Evolutionary conservation across 2,329 filamentous ascomycete genomes (phyloP).

Genomic region (Alternaria panax): DNA sequence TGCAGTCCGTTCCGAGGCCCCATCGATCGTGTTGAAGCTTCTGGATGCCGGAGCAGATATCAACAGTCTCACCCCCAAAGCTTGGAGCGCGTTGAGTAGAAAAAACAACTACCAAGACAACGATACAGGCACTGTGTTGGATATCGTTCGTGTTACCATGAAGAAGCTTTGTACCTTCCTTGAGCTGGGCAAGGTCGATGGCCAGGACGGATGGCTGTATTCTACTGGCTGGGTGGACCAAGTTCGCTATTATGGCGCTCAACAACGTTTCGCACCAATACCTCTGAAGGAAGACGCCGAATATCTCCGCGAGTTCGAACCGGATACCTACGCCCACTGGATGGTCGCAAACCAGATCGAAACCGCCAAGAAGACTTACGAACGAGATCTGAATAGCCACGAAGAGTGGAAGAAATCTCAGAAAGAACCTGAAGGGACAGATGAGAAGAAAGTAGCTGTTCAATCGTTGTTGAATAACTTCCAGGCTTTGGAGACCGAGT

Average conservation of each 20-base stretch:
- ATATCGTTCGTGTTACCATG: conserved; percentile 65
- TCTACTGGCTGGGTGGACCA: conserved; percentile 2
- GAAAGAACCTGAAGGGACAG: conserved; percentile 39
- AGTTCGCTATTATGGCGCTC: background rate
- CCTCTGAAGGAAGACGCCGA: conserved; percentile 52
- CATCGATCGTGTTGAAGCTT: conserved; percentile 64
- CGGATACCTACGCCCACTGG: conserved; percentile 68
- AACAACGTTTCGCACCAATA: conserved; percentile 4
- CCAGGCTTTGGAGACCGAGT: conserved; percentile 61
- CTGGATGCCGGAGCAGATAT: conserved; percentile 70
- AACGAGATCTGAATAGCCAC: conserved; percentile 45
- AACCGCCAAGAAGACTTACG: conserved; percentile 48
- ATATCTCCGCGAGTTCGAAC: conserved; percentile 61
- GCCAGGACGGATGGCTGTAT: background rate
- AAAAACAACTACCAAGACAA: conserved; percentile 43
- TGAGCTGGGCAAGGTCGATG: conserved; percentile 13
- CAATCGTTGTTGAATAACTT: conserved; percentile 60
- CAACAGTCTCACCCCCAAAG: conserved; percentile 62
- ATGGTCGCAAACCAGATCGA: conserved; percentile 56
- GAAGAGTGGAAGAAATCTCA: conserved; percentile 26
- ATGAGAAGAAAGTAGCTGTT: conserved; percentile 66
- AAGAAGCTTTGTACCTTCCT: conserved; percentile 25
- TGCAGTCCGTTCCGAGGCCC: conserved; percentile 63
- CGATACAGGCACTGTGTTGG: conserved; percentile 62
- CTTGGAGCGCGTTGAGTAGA: conserved; percentile 42